Base-by-base conservation (phyloP, 257 asterid species). In the Solanum peruvianum region DNA sequence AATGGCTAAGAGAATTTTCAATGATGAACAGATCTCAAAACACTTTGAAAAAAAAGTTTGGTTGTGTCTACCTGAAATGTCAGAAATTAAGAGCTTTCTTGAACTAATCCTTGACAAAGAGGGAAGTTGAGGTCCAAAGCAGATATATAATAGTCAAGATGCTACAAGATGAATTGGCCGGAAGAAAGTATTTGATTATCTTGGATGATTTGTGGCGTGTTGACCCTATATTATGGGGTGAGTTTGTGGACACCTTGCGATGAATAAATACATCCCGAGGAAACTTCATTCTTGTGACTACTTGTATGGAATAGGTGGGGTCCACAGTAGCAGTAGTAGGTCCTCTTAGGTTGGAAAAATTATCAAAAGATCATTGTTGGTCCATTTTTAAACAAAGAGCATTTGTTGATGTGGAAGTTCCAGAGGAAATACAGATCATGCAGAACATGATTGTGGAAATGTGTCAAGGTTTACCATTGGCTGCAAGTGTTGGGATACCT, bases 171-270 rank as follows among this genome's bases (percentile, higher is more conserved):
- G 5, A 25, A 13, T n/a, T 89, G 35, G n/a, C 20, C 11, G 80
- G 44, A 2, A 88, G 85, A 76, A 86, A 27, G 15, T 88, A 52
- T 75, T 31, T 92, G 4, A 78, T 92, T 15, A 80, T 90, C 25
- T 84, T 90, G 11, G 91, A 92, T 64, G 94, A 92, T 31, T 71
- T 90, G 11, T 90, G 92, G 92, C 88, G 6, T 62, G 89, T 45
- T 1, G 72, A 86, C 3, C 4, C 3, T 3, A 29, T 2, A 14
- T 13, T 23, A 0, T 89, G 91, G 92, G 87, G 76, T 1, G 35
- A 76, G 14, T 77, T 77, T 2, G 15, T 25, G 14, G 13, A 77
- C 15, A 77, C 84, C 2, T 15, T 77, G 62, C 16, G 9, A 25
- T 39, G 62, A 25, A 42, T 77, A 25, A 44, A 44, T 8, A 25